Conservation (phyloP, 345 rosid species). For the Zanthoxylum bungeanum region DNA sequence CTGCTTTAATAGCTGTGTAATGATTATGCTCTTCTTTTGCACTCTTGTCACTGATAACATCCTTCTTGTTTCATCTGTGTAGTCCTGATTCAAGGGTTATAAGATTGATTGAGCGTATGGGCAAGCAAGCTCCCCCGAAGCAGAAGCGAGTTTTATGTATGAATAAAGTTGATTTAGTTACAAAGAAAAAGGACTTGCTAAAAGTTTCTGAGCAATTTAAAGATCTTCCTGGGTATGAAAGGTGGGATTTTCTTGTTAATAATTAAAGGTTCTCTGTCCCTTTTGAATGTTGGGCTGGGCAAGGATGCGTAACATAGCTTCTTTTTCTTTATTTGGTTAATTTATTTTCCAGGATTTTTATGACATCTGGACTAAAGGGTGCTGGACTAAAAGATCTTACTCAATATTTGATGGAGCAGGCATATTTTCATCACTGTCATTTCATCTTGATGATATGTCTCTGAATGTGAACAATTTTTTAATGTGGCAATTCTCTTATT, state of each 20-base stretch:
- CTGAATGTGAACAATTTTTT: too few relatives aligned
- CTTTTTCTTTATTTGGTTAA: slow-evolving; percentile 1
- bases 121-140: slow-evolving; percentile 53
- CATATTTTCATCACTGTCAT: slow-evolving; percentile 16
- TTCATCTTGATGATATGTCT: background rate
- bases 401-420: slow-evolving; percentile 71
- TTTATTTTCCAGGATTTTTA: slow-evolving; percentile 57
- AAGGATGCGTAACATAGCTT: slow-evolving; percentile 6
- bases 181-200: slow-evolving; percentile 73
- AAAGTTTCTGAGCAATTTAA: slow-evolving; percentile 72
- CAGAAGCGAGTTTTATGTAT: slow-evolving; percentile 85
- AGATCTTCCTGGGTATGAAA: slow-evolving; percentile 79
- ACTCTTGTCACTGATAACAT: background rate
- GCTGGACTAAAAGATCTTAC: slow-evolving; percentile 74
- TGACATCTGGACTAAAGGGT: slow-evolving; percentile 86
- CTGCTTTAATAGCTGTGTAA: background rate
- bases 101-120: slow-evolving; percentile 67
- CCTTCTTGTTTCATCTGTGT: background rate
- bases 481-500: slow-evolving; percentile 1
- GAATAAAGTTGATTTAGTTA: slow-evolving; percentile 86
- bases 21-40: background rate
- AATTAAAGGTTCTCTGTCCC: background rate
- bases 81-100: slow-evolving; percentile 88
- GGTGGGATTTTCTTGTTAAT: slow-evolving; percentile 34
- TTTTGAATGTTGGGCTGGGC: background rate